These are phyloP conservation scores for Aspergillus nomiae DNA, from an alignment of 2,329 filamentous ascomycete species.

Conservation along the genomic window DNA sequence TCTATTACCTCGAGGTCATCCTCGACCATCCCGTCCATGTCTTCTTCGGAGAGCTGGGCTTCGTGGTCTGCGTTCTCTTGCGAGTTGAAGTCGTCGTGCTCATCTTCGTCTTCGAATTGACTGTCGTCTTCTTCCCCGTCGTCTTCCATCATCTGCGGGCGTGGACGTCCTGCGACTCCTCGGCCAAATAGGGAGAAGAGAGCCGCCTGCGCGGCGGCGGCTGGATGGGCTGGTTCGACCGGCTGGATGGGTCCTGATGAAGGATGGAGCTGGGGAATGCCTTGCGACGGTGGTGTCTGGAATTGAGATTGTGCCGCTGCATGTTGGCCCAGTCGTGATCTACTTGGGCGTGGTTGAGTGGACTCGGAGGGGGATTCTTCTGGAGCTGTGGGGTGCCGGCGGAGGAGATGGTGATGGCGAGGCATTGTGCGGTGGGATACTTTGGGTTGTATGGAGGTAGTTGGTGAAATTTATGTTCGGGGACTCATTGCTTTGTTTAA, in stretches of 20 bases:
- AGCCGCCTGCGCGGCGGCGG: slow-evolving; percentile 24
- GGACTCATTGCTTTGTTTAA: background rate
- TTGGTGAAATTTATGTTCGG: background rate
- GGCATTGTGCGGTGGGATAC: slow-evolving; percentile 20
- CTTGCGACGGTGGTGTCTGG: slow-evolving; percentile 34
- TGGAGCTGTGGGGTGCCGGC: slow-evolving; percentile 8
- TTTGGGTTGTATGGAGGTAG: background rate
- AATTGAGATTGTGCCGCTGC: slow-evolving; percentile 26
- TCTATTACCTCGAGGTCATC: slow-evolving; percentile 27
- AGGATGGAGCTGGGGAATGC: slow-evolving; percentile 28
- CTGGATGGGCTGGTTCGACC: slow-evolving; percentile 23
- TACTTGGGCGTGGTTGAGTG: slow-evolving; percentile 12
- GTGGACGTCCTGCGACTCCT: slow-evolving; percentile 13
- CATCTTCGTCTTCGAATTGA: slow-evolving; percentile 21
- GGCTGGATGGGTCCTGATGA: slow-evolving; percentile 30
- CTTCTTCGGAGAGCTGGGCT: slow-evolving; percentile 23
- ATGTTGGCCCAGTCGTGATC: slow-evolving; percentile 16
- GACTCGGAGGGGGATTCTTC: slow-evolving; percentile 6
- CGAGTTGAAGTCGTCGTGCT: slow-evolving; percentile 2
- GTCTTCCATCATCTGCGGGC: slow-evolving; percentile 14
- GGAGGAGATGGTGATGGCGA: slow-evolving; percentile 22
- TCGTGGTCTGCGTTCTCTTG: slow-evolving; percentile 12
- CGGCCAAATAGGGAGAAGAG: slow-evolving; percentile 24
- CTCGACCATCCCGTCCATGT: slow-evolving; percentile 19
- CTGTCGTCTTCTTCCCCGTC: slow-evolving; percentile 23